These are phyloP conservation scores for Komagataella pseudopastoris DNA, from an alignment of 805 yeast genomes.

Conservation along the genomic window DNA sequence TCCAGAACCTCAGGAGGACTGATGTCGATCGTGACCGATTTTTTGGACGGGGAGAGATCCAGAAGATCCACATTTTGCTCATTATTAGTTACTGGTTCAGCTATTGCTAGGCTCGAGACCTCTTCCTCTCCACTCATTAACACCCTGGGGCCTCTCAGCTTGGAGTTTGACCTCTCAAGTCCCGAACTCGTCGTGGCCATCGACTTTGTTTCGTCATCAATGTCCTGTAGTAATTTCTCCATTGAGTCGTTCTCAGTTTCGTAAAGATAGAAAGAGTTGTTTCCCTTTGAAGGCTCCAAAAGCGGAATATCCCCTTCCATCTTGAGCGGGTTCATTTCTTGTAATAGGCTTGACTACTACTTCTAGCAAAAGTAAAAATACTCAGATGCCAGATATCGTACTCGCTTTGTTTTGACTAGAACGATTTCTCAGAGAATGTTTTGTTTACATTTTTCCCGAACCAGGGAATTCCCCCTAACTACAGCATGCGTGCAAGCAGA, in stretches of 20 bases:
- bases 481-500: not conserved
- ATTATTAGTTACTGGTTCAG: conserved; percentile 8
- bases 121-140: conserved; percentile 7
- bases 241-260: not conserved
- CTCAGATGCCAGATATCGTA: not conserved
- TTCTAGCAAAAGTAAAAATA: not conserved
- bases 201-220: not conserved
- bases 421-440: not conserved
- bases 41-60: conserved; percentile 19
- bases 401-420: not conserved
- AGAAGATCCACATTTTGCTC: conserved; percentile 7
- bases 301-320: not conserved
- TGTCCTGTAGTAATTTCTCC: not conserved
- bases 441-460: not conserved
- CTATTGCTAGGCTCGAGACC: conserved; percentile 5
- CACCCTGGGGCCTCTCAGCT: conserved; percentile 15
- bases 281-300: not conserved
- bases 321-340: not conserved
- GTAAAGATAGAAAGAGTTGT: not conserved
- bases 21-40: conserved; percentile 22
- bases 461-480: not conserved
- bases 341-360: not conserved
- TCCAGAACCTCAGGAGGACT: conserved; percentile 24
- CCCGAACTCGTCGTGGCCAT: not conserved
- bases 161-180: conserved; percentile 9